Conservation (phyloP, 192 early-diverging fungal genomes). For the Dissophora ornata region DNA sequence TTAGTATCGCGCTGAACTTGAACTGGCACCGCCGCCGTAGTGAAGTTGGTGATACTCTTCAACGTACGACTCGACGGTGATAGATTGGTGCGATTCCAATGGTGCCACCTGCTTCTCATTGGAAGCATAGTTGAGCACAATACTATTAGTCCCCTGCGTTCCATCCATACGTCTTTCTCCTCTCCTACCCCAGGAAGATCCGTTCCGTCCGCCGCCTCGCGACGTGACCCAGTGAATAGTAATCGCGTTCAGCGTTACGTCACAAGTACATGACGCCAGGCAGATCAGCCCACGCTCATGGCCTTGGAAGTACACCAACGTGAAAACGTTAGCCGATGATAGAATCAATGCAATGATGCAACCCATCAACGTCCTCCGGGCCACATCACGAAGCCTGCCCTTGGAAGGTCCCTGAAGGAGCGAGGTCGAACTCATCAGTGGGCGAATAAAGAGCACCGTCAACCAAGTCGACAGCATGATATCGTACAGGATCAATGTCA, state of each 20-base stretch:
- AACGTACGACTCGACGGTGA: slow-evolving; percentile 43
- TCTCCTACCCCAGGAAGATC: neutral
- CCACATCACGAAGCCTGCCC: slow-evolving; percentile 43
- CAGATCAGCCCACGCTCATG: slow-evolving; percentile 57
- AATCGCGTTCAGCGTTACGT: slow-evolving; percentile 57
- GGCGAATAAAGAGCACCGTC: slow-evolving; percentile 31
- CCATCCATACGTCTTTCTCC: neutral
- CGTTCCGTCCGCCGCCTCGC: slow-evolving; percentile 23
- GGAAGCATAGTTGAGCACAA: neutral
- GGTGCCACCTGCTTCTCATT: slow-evolving; percentile 32
- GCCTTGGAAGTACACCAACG: slow-evolving; percentile 51
- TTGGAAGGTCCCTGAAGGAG: slow-evolving; percentile 27
- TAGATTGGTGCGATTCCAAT: slow-evolving; percentile 27
- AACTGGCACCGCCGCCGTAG: neutral
- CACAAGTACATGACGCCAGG: slow-evolving; percentile 54
- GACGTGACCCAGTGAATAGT: slow-evolving; percentile 61
- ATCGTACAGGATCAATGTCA: slow-evolving; percentile 29
- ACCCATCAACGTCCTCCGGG: slow-evolving; percentile 55
- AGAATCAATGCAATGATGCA: slow-evolving; percentile 52
- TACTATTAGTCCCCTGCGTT: neutral
- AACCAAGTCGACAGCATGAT: slow-evolving; percentile 23
- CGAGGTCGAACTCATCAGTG: slow-evolving; percentile 35
- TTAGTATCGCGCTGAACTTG: no score
- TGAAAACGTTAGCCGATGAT: slow-evolving; percentile 52
- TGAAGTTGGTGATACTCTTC: slow-evolving; percentile 43